These are phyloP conservation scores for Dryas integrifolia DNA, from an alignment of 331 rosid genomes.

Conservation along the genomic window DNA sequence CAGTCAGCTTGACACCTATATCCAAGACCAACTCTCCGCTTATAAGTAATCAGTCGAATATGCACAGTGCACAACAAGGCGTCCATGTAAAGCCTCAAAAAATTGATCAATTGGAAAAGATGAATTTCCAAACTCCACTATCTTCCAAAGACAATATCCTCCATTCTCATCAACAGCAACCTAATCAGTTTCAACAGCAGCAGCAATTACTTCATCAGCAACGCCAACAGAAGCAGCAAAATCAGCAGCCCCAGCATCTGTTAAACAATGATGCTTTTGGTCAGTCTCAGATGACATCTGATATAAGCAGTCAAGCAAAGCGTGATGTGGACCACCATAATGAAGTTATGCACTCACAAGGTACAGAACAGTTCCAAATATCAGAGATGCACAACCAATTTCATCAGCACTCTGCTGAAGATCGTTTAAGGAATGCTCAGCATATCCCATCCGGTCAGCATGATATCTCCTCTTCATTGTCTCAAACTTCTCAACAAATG, in stretches of 20 bases:
- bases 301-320: slow-evolving; percentile 54
- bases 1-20: slow-evolving; percentile 58
- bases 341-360: slow-evolving; percentile 52
- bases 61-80: slow-evolving; percentile 58
- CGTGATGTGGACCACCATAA: slow-evolving; percentile 60
- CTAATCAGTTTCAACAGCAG: slow-evolving; percentile 70
- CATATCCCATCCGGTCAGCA: slow-evolving; percentile 55
- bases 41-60: slow-evolving; percentile 58
- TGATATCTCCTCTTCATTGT: slow-evolving; percentile 44
- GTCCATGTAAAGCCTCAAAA: slow-evolving; percentile 57
- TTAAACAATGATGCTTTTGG: slow-evolving; percentile 52
- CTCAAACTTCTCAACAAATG: slow-evolving; percentile 66
- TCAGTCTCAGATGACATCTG: slow-evolving; percentile 60
- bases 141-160: slow-evolving; percentile 57
- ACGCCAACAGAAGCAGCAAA: slow-evolving; percentile 51
- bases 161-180: slow-evolving; percentile 60
- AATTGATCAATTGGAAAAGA: slow-evolving; percentile 64
- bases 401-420: slow-evolving; percentile 57
- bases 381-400: slow-evolving; percentile 72
- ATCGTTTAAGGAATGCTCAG: slow-evolving; percentile 51
- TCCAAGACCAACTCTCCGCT: slow-evolving; percentile 56
- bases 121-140: slow-evolving; percentile 59
- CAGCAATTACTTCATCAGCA: slow-evolving; percentile 59
- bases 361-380: slow-evolving; percentile 56
- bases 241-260: slow-evolving; percentile 59